These are phyloP conservation scores for Hypoxylon rickii DNA, from an alignment of 495 filamentous ascomycete species.

Conservation along the genomic window DNA sequence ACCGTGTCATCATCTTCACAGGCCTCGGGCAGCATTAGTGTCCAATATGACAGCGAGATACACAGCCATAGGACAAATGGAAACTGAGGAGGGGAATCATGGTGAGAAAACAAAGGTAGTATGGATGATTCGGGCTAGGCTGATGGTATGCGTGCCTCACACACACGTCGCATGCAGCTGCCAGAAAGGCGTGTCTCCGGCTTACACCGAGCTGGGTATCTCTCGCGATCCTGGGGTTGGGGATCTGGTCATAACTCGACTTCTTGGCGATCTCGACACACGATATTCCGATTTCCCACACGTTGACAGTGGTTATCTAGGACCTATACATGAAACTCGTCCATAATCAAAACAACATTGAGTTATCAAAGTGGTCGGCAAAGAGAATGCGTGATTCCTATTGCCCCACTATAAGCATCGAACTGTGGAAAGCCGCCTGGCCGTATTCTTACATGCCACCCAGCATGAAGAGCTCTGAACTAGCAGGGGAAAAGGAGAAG, in stretches of 20 bases:
- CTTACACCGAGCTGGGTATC: constrained; percentile 12
- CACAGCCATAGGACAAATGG: constrained; percentile 3
- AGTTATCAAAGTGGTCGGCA: not conserved
- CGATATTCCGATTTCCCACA: constrained; percentile 7
- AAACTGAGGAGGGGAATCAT: constrained; percentile 8
- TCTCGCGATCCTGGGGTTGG: constrained; percentile 26
- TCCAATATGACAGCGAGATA: constrained; percentile 12
- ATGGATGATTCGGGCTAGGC: constrained; percentile 26
- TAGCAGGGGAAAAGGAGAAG: constrained; percentile 17
- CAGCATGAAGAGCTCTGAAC: not conserved
- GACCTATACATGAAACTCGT: constrained; percentile 24
- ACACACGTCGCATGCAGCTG: constrained; percentile 31
- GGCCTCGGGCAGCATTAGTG: constrained; percentile 1
- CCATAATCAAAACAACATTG: constrained; percentile 5
- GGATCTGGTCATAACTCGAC: constrained; percentile 35
- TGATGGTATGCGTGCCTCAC: constrained; percentile 14
- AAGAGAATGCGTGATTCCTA: constrained; percentile 7
- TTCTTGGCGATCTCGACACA: constrained; percentile 32
- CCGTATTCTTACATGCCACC: constrained; percentile 5
- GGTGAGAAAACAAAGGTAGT: constrained; percentile 16
- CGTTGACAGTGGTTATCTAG: not conserved
- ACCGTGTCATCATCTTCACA: constrained; percentile 23
- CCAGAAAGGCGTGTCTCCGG: constrained; percentile 33
- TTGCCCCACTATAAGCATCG: constrained; percentile 7
- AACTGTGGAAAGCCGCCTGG: constrained; percentile 3